These are phyloP conservation scores for Mycena sp. DNA, from an alignment of 1,284 basidiomycete species.

Conservation along the genomic window DNA sequence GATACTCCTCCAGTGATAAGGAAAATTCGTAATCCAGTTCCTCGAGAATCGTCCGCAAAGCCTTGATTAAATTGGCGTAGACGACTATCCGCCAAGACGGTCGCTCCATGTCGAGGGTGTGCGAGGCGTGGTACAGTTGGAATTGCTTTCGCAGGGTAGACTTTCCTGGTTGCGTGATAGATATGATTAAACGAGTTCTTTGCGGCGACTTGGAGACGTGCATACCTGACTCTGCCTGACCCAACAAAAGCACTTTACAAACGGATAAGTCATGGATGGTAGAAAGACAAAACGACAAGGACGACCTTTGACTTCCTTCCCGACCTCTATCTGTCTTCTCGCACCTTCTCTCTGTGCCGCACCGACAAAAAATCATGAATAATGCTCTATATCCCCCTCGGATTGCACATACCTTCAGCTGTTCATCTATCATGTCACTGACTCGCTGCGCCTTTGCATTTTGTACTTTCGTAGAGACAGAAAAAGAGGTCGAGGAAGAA, in stretches of 20 bases:
- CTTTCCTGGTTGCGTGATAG: constrained; percentile 63
- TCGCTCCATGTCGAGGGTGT: constrained; percentile 72
- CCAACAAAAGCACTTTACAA: constrained; percentile 68
- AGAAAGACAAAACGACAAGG: constrained; percentile 1
- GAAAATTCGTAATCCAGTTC: constrained; percentile 72
- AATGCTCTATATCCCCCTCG: background rate
- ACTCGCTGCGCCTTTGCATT: constrained; percentile 51
- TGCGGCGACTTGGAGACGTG: background rate
- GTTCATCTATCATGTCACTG: constrained; percentile 76
- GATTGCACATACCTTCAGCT: constrained; percentile 62
- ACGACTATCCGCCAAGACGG: constrained; percentile 81
- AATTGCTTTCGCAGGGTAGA: constrained; percentile 85
- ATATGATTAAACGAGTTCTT: background rate
- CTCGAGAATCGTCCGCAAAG: constrained; percentile 77
- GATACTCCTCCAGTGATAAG: constrained; percentile 40
- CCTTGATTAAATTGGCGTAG: constrained; percentile 83
- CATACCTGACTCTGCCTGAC: constrained; percentile 76
- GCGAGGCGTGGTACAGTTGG: constrained; percentile 79
- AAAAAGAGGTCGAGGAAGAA: too few relatives aligned
- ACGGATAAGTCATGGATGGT: background rate
- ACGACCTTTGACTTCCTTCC: constrained; percentile 73
- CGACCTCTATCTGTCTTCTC: constrained; percentile 56
- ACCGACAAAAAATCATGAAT: background rate
- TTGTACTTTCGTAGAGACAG: background rate
- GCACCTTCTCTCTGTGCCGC: constrained; percentile 69